Evolutionary conservation across 2,329 filamentous ascomycete genomes (phyloP).

Genomic region (Diaporthe sp.): DNA sequence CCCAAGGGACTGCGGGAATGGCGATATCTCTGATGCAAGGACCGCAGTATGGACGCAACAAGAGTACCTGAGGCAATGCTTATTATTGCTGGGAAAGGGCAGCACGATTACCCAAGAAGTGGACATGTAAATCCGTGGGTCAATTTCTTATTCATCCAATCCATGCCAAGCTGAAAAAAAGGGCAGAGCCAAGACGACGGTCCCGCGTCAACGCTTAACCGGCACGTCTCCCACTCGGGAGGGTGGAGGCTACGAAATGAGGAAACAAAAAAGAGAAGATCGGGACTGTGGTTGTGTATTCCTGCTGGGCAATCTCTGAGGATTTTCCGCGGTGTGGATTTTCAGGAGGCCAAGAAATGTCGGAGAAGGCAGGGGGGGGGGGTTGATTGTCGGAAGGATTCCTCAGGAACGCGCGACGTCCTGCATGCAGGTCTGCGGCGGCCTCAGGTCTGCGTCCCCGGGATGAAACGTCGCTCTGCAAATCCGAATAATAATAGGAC

Average conservation of each 20-base stretch:
- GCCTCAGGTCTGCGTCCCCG: not conserved
- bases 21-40: not conserved
- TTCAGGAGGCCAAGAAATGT: not conserved
- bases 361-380: not conserved
- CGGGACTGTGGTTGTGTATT: not conserved
- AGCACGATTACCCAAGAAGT: not conserved
- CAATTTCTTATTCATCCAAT: not conserved
- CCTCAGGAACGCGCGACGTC: not conserved
- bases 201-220: slow-evolving; percentile 12
- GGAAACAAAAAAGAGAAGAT: not conserved
- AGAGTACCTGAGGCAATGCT: not conserved
- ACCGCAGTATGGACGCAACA: not conserved
- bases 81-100: not conserved
- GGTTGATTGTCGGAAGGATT: not conserved
- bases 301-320: not conserved
- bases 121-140: not conserved
- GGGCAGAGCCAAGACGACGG: not conserved
- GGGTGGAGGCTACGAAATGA: slow-evolving; percentile 15
- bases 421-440: slow-evolving; percentile 8
- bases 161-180: slow-evolving; percentile 26
- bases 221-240: not conserved
- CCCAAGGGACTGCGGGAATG: not conserved
- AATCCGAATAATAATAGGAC: slow-evolving; percentile 3
- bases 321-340: slow-evolving; percentile 5
- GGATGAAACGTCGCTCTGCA: not conserved